Evolutionary conservation across 352 stramenopile genomes (phyloP).

Genomic region (Pilasporangium apinafurcum): DNA sequence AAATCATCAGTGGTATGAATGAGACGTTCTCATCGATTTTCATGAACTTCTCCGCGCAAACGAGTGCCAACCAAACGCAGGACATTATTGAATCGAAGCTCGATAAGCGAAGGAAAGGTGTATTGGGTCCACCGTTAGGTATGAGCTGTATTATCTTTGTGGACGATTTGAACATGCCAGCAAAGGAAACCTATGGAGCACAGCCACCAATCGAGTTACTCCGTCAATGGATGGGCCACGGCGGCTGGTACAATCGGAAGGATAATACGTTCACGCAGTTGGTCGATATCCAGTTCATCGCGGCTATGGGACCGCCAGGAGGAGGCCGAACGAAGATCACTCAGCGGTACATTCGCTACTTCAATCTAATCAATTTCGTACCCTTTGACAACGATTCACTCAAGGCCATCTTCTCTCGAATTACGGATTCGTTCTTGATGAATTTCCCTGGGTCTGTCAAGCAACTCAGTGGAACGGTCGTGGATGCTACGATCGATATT

Average conservation of each 20-base stretch:
- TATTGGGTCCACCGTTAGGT: constrained; percentile 86
- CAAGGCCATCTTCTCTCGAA: constrained; percentile 82
- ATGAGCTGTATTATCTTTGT: constrained; percentile 92
- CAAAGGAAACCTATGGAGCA: constrained; percentile 91
- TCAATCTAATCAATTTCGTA: constrained; percentile 92
- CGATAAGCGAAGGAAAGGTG: constrained; percentile 91
- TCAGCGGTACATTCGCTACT: constrained; percentile 90
- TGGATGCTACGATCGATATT: constrained; percentile 87
- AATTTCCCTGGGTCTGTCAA: constrained; percentile 83
- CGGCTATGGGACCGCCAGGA: constrained; percentile 89
- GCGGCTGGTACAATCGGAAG: constrained; percentile 92
- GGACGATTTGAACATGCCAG: constrained; percentile 94
- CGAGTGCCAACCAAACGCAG: constrained; percentile 91
- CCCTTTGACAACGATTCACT: constrained; percentile 88
- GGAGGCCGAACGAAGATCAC: constrained; percentile 90
- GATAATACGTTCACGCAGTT: constrained; percentile 91
- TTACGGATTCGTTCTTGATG: constrained; percentile 88
- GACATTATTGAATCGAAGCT: constrained; percentile 93
- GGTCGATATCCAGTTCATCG: constrained; percentile 92
- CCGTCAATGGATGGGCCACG: constrained; percentile 92
- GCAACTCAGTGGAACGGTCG: constrained; percentile 51
- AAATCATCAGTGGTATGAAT: constrained; percentile 78
- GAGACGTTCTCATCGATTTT: constrained; percentile 85
- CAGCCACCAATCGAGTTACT: constrained; percentile 92
- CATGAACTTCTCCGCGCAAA: constrained; percentile 92